Evolutionary conservation across 768 basidiomycete genomes (phyloP).

Genomic region (Hirschioporus abietinus): DNA sequence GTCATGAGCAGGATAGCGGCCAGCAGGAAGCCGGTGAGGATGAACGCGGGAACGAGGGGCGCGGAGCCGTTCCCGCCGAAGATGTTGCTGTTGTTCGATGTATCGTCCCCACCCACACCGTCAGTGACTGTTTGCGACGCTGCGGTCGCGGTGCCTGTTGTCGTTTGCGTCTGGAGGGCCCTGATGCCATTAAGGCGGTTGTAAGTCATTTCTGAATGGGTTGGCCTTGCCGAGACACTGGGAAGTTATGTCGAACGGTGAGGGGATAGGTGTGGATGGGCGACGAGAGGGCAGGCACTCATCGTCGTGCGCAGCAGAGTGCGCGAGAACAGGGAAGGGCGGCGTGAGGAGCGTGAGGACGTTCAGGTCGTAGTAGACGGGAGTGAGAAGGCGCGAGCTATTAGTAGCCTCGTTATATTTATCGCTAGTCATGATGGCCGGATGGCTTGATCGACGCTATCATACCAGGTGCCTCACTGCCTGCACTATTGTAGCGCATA

Average conservation of each 20-base stretch:
- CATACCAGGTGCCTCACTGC: not conserved
- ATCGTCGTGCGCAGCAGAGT: not conserved
- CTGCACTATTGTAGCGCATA: not conserved
- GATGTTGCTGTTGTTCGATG: slow-evolving; percentile 7
- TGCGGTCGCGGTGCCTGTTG: slow-evolving; percentile 5
- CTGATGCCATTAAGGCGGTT: not conserved
- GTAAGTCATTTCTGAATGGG: slow-evolving; percentile 1
- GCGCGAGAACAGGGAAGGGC: not conserved
- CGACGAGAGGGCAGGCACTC: not conserved
- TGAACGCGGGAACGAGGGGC: slow-evolving; percentile 53
- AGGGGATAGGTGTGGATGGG: not conserved
- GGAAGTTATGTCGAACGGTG: not conserved
- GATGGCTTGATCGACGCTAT: not conserved
- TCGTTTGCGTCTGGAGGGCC: slow-evolving; percentile 5
- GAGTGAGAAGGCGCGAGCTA: not conserved
- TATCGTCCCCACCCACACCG: slow-evolving; percentile 3
- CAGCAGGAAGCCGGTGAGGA: slow-evolving; percentile 52
- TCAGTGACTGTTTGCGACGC: slow-evolving; percentile 1
- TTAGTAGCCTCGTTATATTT: not conserved
- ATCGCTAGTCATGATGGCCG: too few relatives aligned
- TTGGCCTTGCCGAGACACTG: not conserved
- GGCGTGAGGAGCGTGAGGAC: not conserved
- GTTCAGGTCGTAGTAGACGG: not conserved
- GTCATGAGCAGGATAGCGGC: slow-evolving; percentile 34
- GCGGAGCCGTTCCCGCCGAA: slow-evolving; percentile 38